Conservation (phyloP, 345 rosid species). For the Linum usitatissimum region DNA sequence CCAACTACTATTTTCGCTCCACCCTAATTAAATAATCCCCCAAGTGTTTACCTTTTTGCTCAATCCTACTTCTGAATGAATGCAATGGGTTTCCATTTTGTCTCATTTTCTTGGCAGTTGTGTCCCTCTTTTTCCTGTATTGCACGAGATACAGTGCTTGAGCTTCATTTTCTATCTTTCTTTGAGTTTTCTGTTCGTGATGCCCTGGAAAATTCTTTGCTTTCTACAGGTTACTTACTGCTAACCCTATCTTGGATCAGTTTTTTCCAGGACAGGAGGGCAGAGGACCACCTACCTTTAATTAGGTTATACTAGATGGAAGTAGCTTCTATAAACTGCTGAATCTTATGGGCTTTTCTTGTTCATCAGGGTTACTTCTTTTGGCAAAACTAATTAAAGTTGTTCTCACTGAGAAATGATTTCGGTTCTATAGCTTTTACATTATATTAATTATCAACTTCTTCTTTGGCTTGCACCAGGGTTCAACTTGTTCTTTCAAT, state of each 20-base stretch:
- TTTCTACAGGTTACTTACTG: slow-evolving; percentile 6
- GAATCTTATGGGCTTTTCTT: neutral
- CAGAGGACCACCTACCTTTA: neutral
- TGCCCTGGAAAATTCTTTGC: slow-evolving; percentile 11
- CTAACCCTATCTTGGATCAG: neutral
- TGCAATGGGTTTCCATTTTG: neutral
- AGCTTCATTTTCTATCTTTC: slow-evolving; percentile 16
- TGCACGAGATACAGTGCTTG: slow-evolving; percentile 11
- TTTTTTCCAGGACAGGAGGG: neutral
- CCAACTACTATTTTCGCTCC: slow-evolving; percentile 17
- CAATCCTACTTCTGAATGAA: neutral
- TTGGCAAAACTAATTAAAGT: neutral
- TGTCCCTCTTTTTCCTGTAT: neutral
- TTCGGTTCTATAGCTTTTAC: neutral
- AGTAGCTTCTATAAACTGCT: neutral
- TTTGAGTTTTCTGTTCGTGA: slow-evolving; percentile 20
- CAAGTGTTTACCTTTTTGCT: neutral
- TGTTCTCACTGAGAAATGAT: neutral
- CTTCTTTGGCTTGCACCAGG: neutral
- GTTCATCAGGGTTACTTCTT: neutral
- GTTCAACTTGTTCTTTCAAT: neutral
- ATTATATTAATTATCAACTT: neutral
- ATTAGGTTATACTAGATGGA: neutral
- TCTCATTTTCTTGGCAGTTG: neutral
- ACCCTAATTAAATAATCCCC: neutral